Percentiles rank a stretch among this genome's conserved stretches.
Evolutionary conservation across 352 stramenopile genomes (phyloP).

Genomic region (Salisapilia sapeloensis): DNA sequence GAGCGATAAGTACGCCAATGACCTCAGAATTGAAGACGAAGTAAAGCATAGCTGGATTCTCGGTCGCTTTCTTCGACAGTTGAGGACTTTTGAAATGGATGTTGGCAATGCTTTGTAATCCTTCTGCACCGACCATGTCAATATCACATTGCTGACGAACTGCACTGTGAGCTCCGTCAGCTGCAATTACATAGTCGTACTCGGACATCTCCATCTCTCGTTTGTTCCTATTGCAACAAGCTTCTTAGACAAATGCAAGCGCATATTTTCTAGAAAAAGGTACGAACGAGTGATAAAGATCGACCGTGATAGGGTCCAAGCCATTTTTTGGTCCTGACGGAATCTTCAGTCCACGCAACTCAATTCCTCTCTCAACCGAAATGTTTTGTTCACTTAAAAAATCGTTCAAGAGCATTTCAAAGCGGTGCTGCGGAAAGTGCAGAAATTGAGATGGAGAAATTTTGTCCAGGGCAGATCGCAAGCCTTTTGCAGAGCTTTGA

Average conservation of each 20-base stretch:
- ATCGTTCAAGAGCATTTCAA: slow-evolving; percentile 40
- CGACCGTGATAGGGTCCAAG: background rate
- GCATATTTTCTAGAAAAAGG: too few relatives aligned
- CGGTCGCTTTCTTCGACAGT: slow-evolving; percentile 25
- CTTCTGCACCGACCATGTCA: slow-evolving; percentile 43
- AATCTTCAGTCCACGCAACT: slow-evolving; percentile 22
- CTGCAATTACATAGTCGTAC: slow-evolving; percentile 79
- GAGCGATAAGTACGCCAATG: slow-evolving; percentile 86
- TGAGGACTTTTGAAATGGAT: slow-evolving; percentile 85
- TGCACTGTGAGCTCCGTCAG: slow-evolving; percentile 81
- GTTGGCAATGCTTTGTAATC: slow-evolving; percentile 88
- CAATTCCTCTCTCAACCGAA: slow-evolving; percentile 36
- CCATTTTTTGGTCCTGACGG: background rate
- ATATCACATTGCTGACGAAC: slow-evolving; percentile 58
- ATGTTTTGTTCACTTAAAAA: slow-evolving; percentile 28
- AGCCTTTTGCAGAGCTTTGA: slow-evolving; percentile 7
- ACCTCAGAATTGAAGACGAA: slow-evolving; percentile 83
- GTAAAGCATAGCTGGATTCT: slow-evolving; percentile 87
- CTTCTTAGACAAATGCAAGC: background rate
- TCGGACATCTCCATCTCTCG: slow-evolving; percentile 16
- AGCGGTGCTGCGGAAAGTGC: slow-evolving; percentile 75
- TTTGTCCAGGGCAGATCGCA: slow-evolving; percentile 14
- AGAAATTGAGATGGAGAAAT: slow-evolving; percentile 69
- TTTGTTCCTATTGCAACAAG: slow-evolving; percentile 10
- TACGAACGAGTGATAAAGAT: too few relatives aligned